Evolutionary conservation across 176 grass and related monocot species (phyloP).

Genomic region (Elaeis guineensis): DNA sequence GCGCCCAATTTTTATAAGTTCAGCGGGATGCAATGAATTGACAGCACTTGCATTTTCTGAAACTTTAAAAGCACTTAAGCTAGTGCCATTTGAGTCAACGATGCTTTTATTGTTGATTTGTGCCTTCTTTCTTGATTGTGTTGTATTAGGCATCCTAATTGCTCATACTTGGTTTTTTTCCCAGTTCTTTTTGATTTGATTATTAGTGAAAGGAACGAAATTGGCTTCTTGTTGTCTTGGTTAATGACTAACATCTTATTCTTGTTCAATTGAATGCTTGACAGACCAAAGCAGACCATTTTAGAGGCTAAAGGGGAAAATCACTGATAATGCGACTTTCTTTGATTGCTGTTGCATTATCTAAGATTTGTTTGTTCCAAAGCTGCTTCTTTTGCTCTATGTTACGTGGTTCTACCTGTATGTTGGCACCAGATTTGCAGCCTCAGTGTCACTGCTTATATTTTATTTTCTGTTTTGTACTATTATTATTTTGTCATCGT

Average conservation of each 20-base stretch:
- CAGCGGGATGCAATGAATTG: constrained; percentile 57
- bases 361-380: not conserved
- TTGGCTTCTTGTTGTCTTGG: too few relatives aligned
- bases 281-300: constrained; percentile 90
- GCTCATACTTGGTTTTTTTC: too few relatives aligned
- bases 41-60: constrained; percentile 86
- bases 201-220: too few relatives aligned
- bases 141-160: too few relatives aligned
- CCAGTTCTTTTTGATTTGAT: too few relatives aligned
- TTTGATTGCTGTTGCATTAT: constrained; percentile 12
- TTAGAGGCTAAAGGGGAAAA: constrained; percentile 90
- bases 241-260: not conserved
- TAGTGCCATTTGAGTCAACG: constrained; percentile 8
- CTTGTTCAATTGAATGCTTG: constrained; percentile 14
- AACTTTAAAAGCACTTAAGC: constrained; percentile 66
- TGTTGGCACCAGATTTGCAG: too few relatives aligned
- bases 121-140: too few relatives aligned
- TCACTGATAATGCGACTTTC: constrained; percentile 34
- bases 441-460: too few relatives aligned
- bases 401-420: too few relatives aligned
- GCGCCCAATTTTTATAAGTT: constrained; percentile 60
- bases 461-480: too few relatives aligned
- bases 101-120: not conserved
- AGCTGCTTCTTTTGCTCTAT: too few relatives aligned
- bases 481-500: too few relatives aligned